Evolutionary conservation across 1,139 yeast genomes (phyloP).

Genomic region (Nakaseomyces bracarensis): DNA sequence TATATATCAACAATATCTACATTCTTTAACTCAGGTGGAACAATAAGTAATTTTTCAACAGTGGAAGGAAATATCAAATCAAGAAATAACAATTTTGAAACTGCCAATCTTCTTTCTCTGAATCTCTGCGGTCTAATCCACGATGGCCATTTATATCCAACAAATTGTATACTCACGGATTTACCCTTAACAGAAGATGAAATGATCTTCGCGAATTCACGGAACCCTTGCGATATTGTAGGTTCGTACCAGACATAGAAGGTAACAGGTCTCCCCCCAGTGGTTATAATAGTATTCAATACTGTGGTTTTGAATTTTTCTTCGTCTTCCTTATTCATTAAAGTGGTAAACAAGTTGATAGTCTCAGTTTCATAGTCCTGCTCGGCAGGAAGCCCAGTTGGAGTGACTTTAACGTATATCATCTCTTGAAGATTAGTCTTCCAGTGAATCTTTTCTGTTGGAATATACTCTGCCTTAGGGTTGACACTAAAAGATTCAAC

Average conservation of each 20-base stretch:
- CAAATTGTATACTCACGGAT: constrained; percentile 48
- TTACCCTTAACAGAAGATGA: constrained; percentile 39
- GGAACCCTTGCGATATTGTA: constrained; percentile 63
- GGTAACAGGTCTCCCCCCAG: constrained; percentile 45
- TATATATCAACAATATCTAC: constrained; percentile 46
- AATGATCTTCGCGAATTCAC: constrained; percentile 49
- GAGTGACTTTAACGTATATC: constrained; percentile 18
- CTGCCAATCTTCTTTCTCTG: constrained; percentile 77
- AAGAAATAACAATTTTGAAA: constrained; percentile 73
- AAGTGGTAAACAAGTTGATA: constrained; percentile 74
- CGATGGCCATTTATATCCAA: constrained; percentile 84
- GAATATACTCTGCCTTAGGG: constrained; percentile 23
- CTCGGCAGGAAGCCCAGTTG: no score
- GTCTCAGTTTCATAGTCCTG: constrained; percentile 44
- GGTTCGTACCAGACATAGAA: constrained; percentile 80
- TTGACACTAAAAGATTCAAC: constrained; percentile 21
- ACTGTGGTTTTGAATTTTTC: constrained; percentile 69
- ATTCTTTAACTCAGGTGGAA: constrained; percentile 71
- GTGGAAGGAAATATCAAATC: constrained; percentile 82
- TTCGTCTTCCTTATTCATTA: constrained; percentile 67
- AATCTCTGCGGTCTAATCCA: constrained; percentile 78
- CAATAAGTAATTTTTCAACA: constrained; percentile 67
- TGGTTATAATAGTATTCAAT: constrained; percentile 50
- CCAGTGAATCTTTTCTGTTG: constrained; percentile 12
- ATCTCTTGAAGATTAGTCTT: constrained; percentile 15